phyloP scores from a whole-genome alignment of 306 rosid species.

The Trichosanthes truncata region DNA sequence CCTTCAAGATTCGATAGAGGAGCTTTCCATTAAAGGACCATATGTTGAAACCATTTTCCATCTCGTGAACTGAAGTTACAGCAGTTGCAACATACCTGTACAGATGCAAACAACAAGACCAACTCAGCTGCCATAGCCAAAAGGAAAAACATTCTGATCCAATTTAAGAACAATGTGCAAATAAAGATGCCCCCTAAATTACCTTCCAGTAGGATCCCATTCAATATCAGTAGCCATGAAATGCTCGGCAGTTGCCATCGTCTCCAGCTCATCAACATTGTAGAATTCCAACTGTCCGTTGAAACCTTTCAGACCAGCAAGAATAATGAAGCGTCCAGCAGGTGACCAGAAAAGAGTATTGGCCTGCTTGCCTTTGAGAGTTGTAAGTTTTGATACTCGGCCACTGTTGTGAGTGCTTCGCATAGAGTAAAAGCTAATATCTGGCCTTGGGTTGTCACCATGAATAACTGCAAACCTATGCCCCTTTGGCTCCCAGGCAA shows the following conservation, averaged over 20 bases:
- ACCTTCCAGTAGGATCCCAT: slow-evolving; percentile 98
- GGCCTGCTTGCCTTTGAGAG: slow-evolving; percentile 79
- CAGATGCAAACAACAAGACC: background rate
- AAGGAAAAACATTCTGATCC: background rate
- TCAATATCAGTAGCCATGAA: slow-evolving; percentile 76
- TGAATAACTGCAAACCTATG: slow-evolving; percentile 75
- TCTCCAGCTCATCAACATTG: slow-evolving; percentile 75
- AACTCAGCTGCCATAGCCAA: background rate
- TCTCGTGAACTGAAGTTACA: slow-evolving; percentile 89
- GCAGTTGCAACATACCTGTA: slow-evolving; percentile 79
- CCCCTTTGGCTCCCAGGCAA: slow-evolving; percentile 97
- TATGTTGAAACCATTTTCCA: slow-evolving; percentile 90
- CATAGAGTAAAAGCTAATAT: slow-evolving; percentile 66
- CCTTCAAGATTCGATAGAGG: slow-evolving; percentile 67
- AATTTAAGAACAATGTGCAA: background rate
- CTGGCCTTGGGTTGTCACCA: slow-evolving; percentile 76
- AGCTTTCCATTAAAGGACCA: slow-evolving; percentile 92
- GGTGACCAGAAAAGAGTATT: slow-evolving; percentile 90
- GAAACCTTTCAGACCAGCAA: slow-evolving; percentile 71
- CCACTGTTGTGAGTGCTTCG: slow-evolving; percentile 49
- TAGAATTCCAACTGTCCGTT: slow-evolving; percentile 70
- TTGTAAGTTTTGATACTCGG: slow-evolving; percentile 65
- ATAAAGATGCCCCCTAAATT: background rate
- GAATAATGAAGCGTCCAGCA: slow-evolving; percentile 53
- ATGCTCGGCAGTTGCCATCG: slow-evolving; percentile 74